These are phyloP conservation scores for Thermomucor indicae-seudaticae DNA, from an alignment of 371 early-diverging fungal genomes.

Conservation along the genomic window DNA sequence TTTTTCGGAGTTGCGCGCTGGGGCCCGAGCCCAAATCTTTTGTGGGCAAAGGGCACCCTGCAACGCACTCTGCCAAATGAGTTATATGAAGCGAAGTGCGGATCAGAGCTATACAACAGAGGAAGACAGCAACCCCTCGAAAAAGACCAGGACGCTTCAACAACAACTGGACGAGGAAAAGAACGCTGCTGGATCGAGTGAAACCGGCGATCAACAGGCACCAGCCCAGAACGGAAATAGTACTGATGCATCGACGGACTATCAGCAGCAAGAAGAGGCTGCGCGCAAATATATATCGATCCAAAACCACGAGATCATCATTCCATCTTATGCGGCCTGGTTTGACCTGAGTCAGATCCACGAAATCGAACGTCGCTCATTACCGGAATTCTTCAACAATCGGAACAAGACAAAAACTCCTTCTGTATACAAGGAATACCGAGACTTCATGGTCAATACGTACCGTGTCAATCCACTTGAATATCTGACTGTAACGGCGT, in stretches of 20 bases:
- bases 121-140: too few relatives aligned
- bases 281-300: conserved; percentile 62
- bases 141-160: too few relatives aligned
- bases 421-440: conserved; percentile 88
- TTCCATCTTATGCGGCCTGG: conserved; percentile 95
- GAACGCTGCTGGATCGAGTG: too few relatives aligned
- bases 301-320: conserved; percentile 79
- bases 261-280: conserved; percentile 54
- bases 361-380: conserved; percentile 82
- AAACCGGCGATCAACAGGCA: too few relatives aligned
- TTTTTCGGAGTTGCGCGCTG: too few relatives aligned
- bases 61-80: too few relatives aligned
- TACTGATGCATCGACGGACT: conserved; percentile 21
- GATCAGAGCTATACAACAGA: too few relatives aligned
- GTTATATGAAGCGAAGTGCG: too few relatives aligned
- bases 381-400: conserved; percentile 95
- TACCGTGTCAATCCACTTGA: conserved; percentile 92
- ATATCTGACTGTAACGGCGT: conserved; percentile 95
- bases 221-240: conserved; percentile 14
- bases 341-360: conserved; percentile 79
- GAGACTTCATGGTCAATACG: conserved; percentile 96
- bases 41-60: too few relatives aligned
- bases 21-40: too few relatives aligned
- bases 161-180: too few relatives aligned
- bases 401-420: conserved; percentile 92